Evolutionary conservation across 1,284 basidiomycete species (phyloP), one percentile per base, ranked within the genome.

Genomic region (Polyporus tsugae): DNA sequence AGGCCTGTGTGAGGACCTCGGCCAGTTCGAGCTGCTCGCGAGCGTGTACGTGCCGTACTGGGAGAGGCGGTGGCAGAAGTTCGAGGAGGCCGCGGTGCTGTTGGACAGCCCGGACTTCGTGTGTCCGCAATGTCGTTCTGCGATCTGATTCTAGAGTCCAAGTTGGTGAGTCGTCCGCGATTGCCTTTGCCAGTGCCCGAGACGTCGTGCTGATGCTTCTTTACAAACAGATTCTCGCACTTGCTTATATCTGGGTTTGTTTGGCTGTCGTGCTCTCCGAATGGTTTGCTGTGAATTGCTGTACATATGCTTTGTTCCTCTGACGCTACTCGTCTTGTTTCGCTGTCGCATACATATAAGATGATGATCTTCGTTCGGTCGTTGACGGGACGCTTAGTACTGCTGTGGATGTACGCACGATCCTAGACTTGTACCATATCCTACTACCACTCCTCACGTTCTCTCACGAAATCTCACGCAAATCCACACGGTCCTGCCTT

Each of bases 61-160:
- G 75, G 69, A 69, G 58, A 44, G 58, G 39, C 68, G 72, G 17
- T 29, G 35, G 55, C 11, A 13, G n/a, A 59, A 69, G 65, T 72
- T 70, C 17, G 29, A 49, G 57, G 42, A 22, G 19, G 60, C 69
- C 38, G 64, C 22, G 42, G 44, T 15, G 10, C 42, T 67, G 57
- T 46, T 72, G 10, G 13, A 42, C 3, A 58, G 60, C 2, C 63
- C 67, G 1, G 60, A 63, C 44, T 67, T 72, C 38, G 33, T 72
- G 11, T 75, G 74, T n/a, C 74, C 74, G 36, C 39, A 64, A 6
- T 75, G 74, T 46, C 52, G 57, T 1, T 64, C 64, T 36, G 72
- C 73, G 2, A 75, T 75, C 42, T 75, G 66, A 62, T 35, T 49
- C n/a, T 39, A 13, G 7, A 13, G 39, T 39, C 39, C 4, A 11